A percentile compares a stretch with the other conserved stretches of the same genome.
Conservation (phyloP, 331 rosid species). For the Acacia pycnantha region DNA sequence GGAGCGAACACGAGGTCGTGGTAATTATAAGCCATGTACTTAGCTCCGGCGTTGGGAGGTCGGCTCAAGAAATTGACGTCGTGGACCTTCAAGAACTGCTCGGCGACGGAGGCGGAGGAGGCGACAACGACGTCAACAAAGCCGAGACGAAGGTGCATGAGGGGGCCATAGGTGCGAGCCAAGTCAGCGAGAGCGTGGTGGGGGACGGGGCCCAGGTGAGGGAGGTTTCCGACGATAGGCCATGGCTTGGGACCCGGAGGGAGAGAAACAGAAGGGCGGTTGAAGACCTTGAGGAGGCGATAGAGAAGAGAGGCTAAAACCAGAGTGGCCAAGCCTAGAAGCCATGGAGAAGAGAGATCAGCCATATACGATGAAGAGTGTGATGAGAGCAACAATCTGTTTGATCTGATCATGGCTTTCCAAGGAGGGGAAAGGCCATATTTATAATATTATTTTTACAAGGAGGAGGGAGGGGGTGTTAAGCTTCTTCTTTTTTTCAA, state of each 20-base stretch:
- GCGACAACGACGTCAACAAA: slow-evolving; percentile 67
- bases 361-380: background rate
- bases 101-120: slow-evolving; percentile 69
- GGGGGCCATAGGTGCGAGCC: slow-evolving; percentile 68
- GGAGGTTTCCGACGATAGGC: slow-evolving; percentile 81
- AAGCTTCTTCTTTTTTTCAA: too few relatives aligned
- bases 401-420: background rate
- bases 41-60: slow-evolving; percentile 81
- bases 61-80: slow-evolving; percentile 75
- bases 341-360: slow-evolving; percentile 16
- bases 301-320: slow-evolving; percentile 24
- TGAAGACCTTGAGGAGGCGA: slow-evolving; percentile 9
- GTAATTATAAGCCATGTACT: slow-evolving; percentile 64
- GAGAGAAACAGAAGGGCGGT: slow-evolving; percentile 33
- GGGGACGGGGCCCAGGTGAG: slow-evolving; percentile 64
- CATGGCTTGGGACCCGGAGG: slow-evolving; percentile 88
- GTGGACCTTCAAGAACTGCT: slow-evolving; percentile 63
- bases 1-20: slow-evolving; percentile 87
- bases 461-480: too few relatives aligned
- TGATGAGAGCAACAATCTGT: background rate
- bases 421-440: background rate
- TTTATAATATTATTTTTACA: background rate
- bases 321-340: slow-evolving; percentile 11
- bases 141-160: slow-evolving; percentile 75
- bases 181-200: slow-evolving; percentile 70